phyloP scores from a whole-genome alignment of 1,284 basidiomycete genomes.

The Ustilago shanxiensis region DNA sequence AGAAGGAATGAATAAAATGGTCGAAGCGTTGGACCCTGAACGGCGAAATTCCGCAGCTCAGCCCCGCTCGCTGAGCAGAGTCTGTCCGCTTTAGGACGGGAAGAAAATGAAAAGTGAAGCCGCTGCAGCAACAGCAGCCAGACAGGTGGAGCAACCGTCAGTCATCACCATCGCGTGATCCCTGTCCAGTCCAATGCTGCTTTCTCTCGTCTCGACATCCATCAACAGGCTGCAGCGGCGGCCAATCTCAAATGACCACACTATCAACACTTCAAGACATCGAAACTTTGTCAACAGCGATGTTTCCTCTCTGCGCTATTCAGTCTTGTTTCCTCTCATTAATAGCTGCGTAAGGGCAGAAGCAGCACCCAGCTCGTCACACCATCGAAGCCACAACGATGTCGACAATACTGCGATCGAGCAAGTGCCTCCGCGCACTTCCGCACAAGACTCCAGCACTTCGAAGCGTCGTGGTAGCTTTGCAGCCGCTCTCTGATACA shows the following conservation, averaged over 20 bases:
- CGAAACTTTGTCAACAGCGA: background rate
- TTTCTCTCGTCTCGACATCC: background rate
- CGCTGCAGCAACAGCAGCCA: background rate
- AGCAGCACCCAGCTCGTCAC: background rate
- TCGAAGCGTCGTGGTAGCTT: background rate
- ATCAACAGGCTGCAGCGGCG: background rate
- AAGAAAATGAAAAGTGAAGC: background rate
- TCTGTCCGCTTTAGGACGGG: conserved; percentile 36
- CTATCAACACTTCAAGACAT: background rate
- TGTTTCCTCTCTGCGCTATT: background rate
- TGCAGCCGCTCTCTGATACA: background rate
- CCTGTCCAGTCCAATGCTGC: background rate
- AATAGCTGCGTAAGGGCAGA: background rate
- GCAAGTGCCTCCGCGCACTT: conserved; percentile 2
- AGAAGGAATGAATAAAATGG: too few species aligned
- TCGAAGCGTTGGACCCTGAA: conserved; percentile 33
- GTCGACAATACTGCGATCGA: conserved; percentile 8
- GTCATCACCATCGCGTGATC: background rate
- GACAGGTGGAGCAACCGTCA: conserved; percentile 1
- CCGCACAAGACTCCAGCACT: background rate
- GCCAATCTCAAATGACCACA: background rate
- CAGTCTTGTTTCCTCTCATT: background rate
- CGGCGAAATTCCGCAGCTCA: conserved; percentile 19
- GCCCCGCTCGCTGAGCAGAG: conserved; percentile 8
- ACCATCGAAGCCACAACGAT: background rate